Conservation (phyloP, 495 filamentous ascomycete species). For the Penicillium ochrochloron region DNA sequence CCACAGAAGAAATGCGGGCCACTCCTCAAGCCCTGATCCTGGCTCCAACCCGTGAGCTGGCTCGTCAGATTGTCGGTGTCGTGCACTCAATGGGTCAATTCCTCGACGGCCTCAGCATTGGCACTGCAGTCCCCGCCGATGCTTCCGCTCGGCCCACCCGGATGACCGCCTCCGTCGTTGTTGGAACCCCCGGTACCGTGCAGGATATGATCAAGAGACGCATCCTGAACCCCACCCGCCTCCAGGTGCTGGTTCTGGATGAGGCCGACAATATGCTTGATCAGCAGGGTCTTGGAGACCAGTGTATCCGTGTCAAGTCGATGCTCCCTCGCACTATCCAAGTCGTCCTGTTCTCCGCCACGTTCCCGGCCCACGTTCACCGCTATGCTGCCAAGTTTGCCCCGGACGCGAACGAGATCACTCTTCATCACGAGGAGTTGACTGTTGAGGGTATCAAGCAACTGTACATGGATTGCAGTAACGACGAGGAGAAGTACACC, state of each 20-base stretch:
- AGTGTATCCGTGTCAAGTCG: slow-evolving; percentile 84
- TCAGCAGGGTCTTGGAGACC: slow-evolving; percentile 90
- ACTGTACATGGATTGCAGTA: slow-evolving; percentile 88
- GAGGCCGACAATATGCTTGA: slow-evolving; percentile 98
- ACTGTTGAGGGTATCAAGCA: slow-evolving; percentile 97
- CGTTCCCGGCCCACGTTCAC: slow-evolving; percentile 85
- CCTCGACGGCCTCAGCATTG: slow-evolving; percentile 68
- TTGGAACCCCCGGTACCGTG: slow-evolving; percentile 94
- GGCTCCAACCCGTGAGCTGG: slow-evolving; percentile 92
- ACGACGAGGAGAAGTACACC: slow-evolving; percentile 81
- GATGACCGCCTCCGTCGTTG: slow-evolving; percentile 75
- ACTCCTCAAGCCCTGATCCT: slow-evolving; percentile 86
- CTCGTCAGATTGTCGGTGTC: slow-evolving; percentile 90
- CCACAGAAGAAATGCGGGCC: slow-evolving; percentile 49
- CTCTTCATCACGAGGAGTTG: slow-evolving; percentile 84
- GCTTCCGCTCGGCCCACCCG: slow-evolving; percentile 60
- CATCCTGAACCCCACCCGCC: slow-evolving; percentile 62
- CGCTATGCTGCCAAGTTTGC: slow-evolving; percentile 79
- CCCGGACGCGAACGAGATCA: slow-evolving; percentile 84
- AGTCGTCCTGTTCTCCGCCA: slow-evolving; percentile 93
- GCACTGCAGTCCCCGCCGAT: slow-evolving; percentile 80
- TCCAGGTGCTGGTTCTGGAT: slow-evolving; percentile 84
- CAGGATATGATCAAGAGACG: slow-evolving; percentile 80
- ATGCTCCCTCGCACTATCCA: slow-evolving; percentile 74
- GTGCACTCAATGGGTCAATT: slow-evolving; percentile 81